Base-by-base conservation (phyloP, 371 early-diverging fungal species). In the Synchytrium microbalum region DNA sequence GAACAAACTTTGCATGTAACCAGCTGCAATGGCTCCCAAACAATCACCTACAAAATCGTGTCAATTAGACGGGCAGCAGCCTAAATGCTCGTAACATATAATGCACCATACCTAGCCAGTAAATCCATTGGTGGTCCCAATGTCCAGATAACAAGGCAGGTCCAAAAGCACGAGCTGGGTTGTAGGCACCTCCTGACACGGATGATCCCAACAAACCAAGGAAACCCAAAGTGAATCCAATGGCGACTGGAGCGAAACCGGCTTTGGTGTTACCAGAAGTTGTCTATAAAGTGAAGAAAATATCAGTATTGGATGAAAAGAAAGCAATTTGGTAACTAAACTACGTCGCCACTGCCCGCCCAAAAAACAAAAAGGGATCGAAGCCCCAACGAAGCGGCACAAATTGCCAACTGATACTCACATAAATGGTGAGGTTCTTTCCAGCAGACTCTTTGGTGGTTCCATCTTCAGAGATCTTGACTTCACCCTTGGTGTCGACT, bases 121-220 rank as follows among this genome's bases (percentile, higher is more conserved):
- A 80, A 3, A 66, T 60, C 87, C 87, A 88, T 65, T 77, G 75
- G 73, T 84, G 58, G 27, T 27, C 59, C 79, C 82, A 87, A 55
- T 74, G 70, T 24, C 83, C 81, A 27, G 84, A 70, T 28, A 85
- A 64, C 13, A 87, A 59, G 16, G 82, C 80, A 24, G 81, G 83
- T 28, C 83, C 83, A 64, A 83, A 83, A 0, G 78, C 84, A 3
- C 88, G 68, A 13, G 85, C 89, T 0, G 89, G 89, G 75, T 88
- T 88, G 75, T 86, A 88, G 23, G 82, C 84, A 59, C 88, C 87
- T 55, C 89, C 87, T 1, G 86, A 86, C 10, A 82, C 83, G 26
- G 80, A 69, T 13, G 78, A 72, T 8, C 86, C 89, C 27, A 86
- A 66, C 28, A 86, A 75, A 63, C 85, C 74, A 5, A 87, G 73